Evolutionary conservation across 768 basidiomycete genomes (phyloP).

Genomic region (Amanita muscaria): DNA sequence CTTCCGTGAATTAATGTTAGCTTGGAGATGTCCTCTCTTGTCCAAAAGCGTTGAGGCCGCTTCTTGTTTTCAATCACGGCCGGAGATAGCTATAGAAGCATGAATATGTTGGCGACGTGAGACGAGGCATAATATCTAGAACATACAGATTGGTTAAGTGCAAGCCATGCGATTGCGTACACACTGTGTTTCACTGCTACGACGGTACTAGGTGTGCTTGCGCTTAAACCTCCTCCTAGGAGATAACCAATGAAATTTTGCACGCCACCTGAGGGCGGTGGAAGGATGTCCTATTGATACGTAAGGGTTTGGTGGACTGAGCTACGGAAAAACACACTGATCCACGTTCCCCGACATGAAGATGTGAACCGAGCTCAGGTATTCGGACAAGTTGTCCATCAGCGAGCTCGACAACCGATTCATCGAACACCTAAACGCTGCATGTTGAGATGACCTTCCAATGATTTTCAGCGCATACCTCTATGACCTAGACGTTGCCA

Average conservation of each 20-base stretch:
- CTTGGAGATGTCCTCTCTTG: conserved; percentile 49
- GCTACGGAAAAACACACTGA: conserved; percentile 35
- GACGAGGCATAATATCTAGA: not conserved
- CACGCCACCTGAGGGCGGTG: conserved; percentile 36
- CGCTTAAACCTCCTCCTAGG: conserved; percentile 35
- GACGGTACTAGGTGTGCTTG: conserved; percentile 49
- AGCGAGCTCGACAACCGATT: conserved; percentile 65
- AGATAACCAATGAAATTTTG: conserved; percentile 39
- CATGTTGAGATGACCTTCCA: conserved; percentile 8
- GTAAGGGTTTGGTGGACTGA: not conserved
- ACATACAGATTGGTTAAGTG: conserved; percentile 75
- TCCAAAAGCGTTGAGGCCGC: conserved; percentile 74
- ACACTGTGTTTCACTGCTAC: conserved; percentile 68
- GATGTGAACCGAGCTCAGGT: conserved; percentile 68
- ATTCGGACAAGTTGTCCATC: conserved; percentile 57
- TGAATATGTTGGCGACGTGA: not conserved
- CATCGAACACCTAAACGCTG: conserved; percentile 64
- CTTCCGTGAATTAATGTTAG: conserved; percentile 55
- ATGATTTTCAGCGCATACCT: conserved; percentile 38
- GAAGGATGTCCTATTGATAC: conserved; percentile 52
- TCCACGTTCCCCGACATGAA: conserved; percentile 70
- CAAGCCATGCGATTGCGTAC: conserved; percentile 79
- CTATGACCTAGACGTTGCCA: conserved; percentile 63
- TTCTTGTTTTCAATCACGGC: conserved; percentile 43
- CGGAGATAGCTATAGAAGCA: conserved; percentile 44